These are phyloP conservation scores for Croton laevigatus DNA, from an alignment of 441 rosid genomes.

Conservation along the genomic window DNA sequence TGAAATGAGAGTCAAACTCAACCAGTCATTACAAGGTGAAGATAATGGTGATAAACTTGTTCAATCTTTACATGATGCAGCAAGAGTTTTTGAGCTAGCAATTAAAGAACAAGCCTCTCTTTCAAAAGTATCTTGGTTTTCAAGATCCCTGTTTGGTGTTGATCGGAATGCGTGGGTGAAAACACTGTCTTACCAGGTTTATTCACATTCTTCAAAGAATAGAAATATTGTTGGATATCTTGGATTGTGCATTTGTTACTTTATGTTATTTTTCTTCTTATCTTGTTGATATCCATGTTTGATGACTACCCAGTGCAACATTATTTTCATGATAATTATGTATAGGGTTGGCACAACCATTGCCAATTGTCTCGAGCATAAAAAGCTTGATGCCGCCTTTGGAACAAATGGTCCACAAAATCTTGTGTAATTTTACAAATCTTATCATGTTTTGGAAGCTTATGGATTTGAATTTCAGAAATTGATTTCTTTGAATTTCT, in stretches of 20 bases:
- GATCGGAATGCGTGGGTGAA: constrained; percentile 90
- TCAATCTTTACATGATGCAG: constrained; percentile 85
- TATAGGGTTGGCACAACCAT: not conserved
- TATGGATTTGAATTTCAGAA: too few relatives aligned
- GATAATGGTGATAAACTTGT: constrained; percentile 74
- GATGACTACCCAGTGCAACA: not conserved
- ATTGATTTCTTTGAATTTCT: too few relatives aligned
- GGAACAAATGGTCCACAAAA: too few relatives aligned
- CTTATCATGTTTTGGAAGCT: too few relatives aligned
- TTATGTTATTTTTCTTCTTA: not conserved
- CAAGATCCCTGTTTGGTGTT: constrained; percentile 84
- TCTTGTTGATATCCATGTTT: not conserved
- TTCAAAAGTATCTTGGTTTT: constrained; percentile 75
- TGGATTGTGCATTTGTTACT: not conserved
- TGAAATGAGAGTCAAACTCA: constrained; percentile 66
- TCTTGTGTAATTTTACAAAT: too few relatives aligned
- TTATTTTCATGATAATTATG: not conserved
- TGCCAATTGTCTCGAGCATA: not conserved
- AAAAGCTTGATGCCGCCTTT: not conserved
- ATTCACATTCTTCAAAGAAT: constrained; percentile 16
- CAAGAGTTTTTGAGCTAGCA: constrained; percentile 84
- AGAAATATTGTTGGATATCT: constrained; percentile 10
- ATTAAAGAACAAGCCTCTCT: constrained; percentile 56
- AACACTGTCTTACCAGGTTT: constrained; percentile 91
- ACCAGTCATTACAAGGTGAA: constrained; percentile 63